phyloP scores from a whole-genome alignment of 352 stramenopile genomes.

The Globisporangium polare region DNA sequence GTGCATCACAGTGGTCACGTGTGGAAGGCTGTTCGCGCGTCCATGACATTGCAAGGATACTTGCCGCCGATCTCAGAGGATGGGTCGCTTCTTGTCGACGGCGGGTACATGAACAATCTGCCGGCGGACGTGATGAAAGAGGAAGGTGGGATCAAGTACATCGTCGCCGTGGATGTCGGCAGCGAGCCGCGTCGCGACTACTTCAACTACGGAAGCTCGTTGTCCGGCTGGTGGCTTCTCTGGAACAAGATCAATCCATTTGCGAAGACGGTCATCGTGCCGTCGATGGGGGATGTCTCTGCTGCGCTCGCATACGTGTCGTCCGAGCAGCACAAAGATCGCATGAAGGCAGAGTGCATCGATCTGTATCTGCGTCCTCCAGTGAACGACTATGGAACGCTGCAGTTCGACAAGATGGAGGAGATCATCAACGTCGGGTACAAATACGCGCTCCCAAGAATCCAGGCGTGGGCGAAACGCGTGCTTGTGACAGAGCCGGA shows the following conservation, averaged over 20 bases:
- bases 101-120: conserved; percentile 94
- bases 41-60: conserved; percentile 91
- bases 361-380: conserved; percentile 89
- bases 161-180: conserved; percentile 89
- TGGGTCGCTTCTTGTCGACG: conserved; percentile 85
- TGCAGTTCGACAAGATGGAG: conserved; percentile 92
- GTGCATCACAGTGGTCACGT: conserved; percentile 82
- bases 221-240: conserved; percentile 90
- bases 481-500: conserved; percentile 55
- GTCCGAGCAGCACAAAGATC: conserved; percentile 86
- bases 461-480: conserved; percentile 51
- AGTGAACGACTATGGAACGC: conserved; percentile 85
- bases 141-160: conserved; percentile 84
- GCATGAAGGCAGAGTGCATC: conserved; percentile 79
- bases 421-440: conserved; percentile 88
- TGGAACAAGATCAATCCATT: conserved; percentile 92
- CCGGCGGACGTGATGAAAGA: conserved; percentile 91
- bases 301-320: conserved; percentile 87
- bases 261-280: conserved; percentile 79
- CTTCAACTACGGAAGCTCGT: conserved; percentile 71
- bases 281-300: conserved; percentile 91
- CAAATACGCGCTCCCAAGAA: conserved; percentile 69
- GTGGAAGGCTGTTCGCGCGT: conserved; percentile 90
- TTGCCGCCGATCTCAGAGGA: conserved; percentile 88
- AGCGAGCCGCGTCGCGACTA: conserved; percentile 74